Evolutionary conservation across 768 basidiomycete genomes (phyloP).

Genomic region (Leucogyrophana mollusca): DNA sequence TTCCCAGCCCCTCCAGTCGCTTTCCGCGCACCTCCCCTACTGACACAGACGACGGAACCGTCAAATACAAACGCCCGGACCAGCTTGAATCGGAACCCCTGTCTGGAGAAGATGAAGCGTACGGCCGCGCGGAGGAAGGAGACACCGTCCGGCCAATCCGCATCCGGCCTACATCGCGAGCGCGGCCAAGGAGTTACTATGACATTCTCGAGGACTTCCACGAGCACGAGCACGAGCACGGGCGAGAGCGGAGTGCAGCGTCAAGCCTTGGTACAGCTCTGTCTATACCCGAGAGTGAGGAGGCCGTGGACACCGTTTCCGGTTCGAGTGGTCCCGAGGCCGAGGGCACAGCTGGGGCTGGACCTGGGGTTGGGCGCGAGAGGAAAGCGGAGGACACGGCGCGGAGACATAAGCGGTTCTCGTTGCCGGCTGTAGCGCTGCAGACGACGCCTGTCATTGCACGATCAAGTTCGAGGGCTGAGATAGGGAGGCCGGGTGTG

Average conservation of each 20-base stretch:
- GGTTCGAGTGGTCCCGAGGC: not conserved
- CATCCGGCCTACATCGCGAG: slow-evolving; percentile 28
- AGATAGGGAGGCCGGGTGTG: slow-evolving; percentile 13
- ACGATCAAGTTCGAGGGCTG: slow-evolving; percentile 35
- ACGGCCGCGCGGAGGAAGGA: not conserved
- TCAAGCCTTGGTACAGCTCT: not conserved
- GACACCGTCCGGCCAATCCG: slow-evolving; percentile 17
- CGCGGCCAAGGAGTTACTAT: slow-evolving; percentile 61
- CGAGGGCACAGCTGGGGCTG: too few relatives aligned
- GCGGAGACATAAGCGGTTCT: slow-evolving; percentile 66
- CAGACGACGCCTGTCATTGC: slow-evolving; percentile 72
- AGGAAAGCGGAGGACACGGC: slow-evolving; percentile 54
- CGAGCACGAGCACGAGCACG: slow-evolving; percentile 26
- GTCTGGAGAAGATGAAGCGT: too few relatives aligned
- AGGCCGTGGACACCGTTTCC: too few relatives aligned
- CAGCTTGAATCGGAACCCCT: not conserved
- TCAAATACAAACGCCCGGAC: not conserved
- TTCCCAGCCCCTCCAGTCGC: too few relatives aligned
- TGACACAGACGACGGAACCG: slow-evolving; percentile 3
- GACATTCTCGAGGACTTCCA: slow-evolving; percentile 67
- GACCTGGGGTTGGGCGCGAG: too few relatives aligned
- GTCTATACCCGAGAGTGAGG: too few relatives aligned
- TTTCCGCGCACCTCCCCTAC: slow-evolving; percentile 18
- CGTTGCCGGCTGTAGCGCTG: slow-evolving; percentile 72
- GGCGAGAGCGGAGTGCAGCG: not conserved